These are phyloP conservation scores for Glebionis coronaria DNA, from an alignment of 129 eudicot genomes.

Conservation along the genomic window DNA sequence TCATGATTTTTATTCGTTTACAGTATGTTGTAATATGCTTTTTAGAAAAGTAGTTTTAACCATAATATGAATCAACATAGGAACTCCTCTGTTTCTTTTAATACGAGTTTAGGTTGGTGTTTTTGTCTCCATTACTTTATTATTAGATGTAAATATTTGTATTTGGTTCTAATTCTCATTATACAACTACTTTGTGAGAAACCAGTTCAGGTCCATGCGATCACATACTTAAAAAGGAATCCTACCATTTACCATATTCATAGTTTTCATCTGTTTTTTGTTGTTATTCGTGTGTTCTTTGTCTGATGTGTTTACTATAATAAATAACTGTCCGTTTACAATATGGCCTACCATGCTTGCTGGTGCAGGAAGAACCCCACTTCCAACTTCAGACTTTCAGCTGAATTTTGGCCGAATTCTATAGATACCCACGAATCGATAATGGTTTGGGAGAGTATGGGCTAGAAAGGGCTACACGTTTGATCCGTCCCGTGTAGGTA, in stretches of 20 bases:
- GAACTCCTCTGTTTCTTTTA: too few species aligned
- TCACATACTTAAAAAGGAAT: constrained; percentile 59
- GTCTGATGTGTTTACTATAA: constrained; percentile 51
- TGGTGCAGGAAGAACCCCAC: constrained; percentile 73
- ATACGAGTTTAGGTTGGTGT: too few species aligned
- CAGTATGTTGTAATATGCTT: too few species aligned
- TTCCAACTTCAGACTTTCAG: constrained; percentile 69
- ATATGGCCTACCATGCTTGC: constrained; percentile 93
- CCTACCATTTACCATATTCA: too few species aligned
- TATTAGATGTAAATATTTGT: too few species aligned
- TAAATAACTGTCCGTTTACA: constrained; percentile 77
- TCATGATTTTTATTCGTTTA: too few species aligned
- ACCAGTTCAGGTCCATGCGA: constrained; percentile 79
- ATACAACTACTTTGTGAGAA: constrained; percentile 22
- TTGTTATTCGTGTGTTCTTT: constrained; percentile 25
- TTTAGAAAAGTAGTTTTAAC: too few species aligned
- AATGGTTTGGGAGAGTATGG: constrained; percentile 94
- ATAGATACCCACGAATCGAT: constrained; percentile 42
- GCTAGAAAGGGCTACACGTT: constrained; percentile 87
- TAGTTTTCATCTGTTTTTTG: constrained; percentile 11
- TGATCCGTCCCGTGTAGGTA: constrained; percentile 63
- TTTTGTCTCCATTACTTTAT: too few species aligned
- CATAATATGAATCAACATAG: too few species aligned
- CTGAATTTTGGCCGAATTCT: constrained; percentile 57
- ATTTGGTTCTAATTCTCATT: constrained; percentile 12